These are phyloP conservation scores for Sporobolomyces phaffii DNA, from an alignment of 768 basidiomycete species.

Conservation along the genomic window DNA sequence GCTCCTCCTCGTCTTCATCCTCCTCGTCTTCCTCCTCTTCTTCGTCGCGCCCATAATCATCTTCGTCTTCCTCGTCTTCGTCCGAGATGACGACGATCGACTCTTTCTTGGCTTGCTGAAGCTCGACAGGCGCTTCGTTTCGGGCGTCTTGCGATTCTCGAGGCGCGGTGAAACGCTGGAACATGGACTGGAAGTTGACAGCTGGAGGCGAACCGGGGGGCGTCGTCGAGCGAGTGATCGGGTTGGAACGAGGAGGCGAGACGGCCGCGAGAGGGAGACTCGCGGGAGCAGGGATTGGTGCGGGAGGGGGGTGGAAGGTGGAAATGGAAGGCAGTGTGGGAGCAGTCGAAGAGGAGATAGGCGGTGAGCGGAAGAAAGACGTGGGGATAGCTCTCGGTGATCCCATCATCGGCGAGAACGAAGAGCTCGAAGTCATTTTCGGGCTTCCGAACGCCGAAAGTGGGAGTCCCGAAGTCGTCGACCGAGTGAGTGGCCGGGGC, in stretches of 20 bases:
- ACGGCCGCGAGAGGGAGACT: not conserved
- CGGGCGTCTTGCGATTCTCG: not conserved
- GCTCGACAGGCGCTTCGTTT: not conserved
- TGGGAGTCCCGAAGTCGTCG: constrained; percentile 24
- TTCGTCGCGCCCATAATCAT: not conserved
- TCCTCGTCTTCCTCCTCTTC: not conserved
- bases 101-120: not conserved
- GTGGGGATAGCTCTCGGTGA: constrained; percentile 17
- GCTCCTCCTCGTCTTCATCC: constrained; percentile 14
- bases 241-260: not conserved
- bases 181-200: not conserved
- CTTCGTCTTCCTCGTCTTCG: constrained; percentile 2
- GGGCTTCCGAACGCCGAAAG: constrained; percentile 25
- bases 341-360: not conserved
- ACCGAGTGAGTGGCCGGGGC: constrained; percentile 19
- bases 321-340: not conserved
- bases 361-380: not conserved
- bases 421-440: not conserved
- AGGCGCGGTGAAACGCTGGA: not conserved
- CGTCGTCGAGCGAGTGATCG: constrained; percentile 15
- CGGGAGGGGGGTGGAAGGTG: constrained; percentile 4
- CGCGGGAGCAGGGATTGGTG: not conserved
- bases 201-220: constrained; percentile 18
- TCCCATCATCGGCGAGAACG: constrained; percentile 6
- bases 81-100: not conserved